Evolutionary conservation across 1,284 basidiomycete species (phyloP), one percentile per base, ranked within the genome.

Genomic region (Coniferiporia weirii): DNA sequence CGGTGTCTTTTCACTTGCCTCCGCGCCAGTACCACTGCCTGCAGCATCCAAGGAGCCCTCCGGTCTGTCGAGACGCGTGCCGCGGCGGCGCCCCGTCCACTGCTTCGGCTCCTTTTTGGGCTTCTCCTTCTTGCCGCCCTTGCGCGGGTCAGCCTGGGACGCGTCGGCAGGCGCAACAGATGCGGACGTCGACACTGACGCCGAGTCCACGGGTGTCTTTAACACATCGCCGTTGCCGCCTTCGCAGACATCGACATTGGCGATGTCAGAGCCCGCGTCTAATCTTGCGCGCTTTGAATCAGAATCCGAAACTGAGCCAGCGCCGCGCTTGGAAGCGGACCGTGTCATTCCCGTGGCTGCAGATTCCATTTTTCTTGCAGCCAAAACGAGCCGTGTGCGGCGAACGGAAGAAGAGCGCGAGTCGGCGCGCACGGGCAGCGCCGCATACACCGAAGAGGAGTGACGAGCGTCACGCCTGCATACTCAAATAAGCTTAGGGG

Each of bases 1-100:
- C 20, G 77, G 79, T 0, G 66, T 69, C 60, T 74, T 77, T 7
- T 71, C 68, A 9, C 62, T 61, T 9, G 67, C 69, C 13, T 66
- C 68, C 6, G 58, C 64, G 47, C 64, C 67, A n/a, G 60, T 57
- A 35, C 61, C 48, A 63, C 69, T 64, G 47, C 64, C 67, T n/a
- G 60, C 59, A 34, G 62, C 49, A 63, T 69, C 67, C 73, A 79
- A 66, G 38, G 27, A 35, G 22, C 49, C 47, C 45, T 54, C 49
- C 8, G 51, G 58, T 36, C 46, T 51, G 15, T 56, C 51, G 17
- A 27, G 47, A 20, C 60, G 56, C 34, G 59, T 57, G 27, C 59
- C 59, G 15, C 59, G 27, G n/a, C 59, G 46, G 9, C 35, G 46
- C 15, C 55, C 55, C 2, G 38, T 34, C 54, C 54, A 48, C 6